Percentiles rank a stretch among this genome's conserved stretches.
These are phyloP conservation scores for Cucumis variabilis DNA, from an alignment of 331 rosid species.

Conservation along the genomic window DNA sequence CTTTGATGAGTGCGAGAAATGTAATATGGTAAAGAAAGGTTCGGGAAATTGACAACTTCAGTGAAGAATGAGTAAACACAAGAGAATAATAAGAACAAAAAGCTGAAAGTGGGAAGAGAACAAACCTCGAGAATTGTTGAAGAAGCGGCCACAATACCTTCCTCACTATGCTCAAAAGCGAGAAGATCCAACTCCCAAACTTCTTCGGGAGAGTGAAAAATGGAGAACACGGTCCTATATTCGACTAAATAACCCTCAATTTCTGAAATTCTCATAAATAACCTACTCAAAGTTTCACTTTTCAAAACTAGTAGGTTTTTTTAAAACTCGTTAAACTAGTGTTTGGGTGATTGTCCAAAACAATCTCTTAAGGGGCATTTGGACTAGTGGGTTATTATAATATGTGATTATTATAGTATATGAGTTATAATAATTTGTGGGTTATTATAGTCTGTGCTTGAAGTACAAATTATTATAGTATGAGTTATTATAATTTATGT, in stretches of 20 bases:
- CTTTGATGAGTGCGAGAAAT: not conserved
- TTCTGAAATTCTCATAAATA: too few species aligned
- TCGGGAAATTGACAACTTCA: not conserved
- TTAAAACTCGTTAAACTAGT: too few species aligned
- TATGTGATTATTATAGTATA: too few species aligned
- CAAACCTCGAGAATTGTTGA: conserved; percentile 5
- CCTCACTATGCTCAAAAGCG: conserved; percentile 3
- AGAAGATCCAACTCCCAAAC: not conserved
- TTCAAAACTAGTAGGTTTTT: too few species aligned
- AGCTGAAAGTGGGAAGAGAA: not conserved
- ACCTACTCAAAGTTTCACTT: too few species aligned
- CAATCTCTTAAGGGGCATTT: too few species aligned
- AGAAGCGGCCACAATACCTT: conserved; percentile 3
- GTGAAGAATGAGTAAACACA: not conserved
- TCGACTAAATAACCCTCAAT: not conserved
- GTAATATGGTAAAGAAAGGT: not conserved
- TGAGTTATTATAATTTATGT: too few species aligned
- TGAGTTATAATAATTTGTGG: too few species aligned
- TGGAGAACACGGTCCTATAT: not conserved
- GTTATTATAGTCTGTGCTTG: too few species aligned
- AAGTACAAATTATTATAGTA: too few species aligned
- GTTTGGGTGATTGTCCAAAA: too few species aligned
- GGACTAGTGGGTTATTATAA: too few species aligned
- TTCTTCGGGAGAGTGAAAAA: not conserved
- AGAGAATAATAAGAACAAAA: not conserved